phyloP scores from a whole-genome alignment of 2,329 filamentous ascomycete species.

The Fusarium oligoseptatum region DNA sequence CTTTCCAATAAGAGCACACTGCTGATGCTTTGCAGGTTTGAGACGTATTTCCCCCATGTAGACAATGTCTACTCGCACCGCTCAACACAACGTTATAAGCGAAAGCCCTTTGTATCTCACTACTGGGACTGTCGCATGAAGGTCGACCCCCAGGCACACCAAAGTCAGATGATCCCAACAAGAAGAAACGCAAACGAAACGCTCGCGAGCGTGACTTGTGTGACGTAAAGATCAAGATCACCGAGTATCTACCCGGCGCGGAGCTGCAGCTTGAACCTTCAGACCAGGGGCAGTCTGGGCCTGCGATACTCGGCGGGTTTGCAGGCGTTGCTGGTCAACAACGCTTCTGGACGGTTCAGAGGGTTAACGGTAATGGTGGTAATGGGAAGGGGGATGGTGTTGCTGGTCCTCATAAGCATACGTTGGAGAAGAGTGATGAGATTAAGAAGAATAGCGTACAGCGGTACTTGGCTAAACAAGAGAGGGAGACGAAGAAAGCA shows the following conservation, averaged over 20 bases:
- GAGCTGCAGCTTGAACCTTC: slow-evolving; percentile 48
- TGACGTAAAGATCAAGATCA: slow-evolving; percentile 89
- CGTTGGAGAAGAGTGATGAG: slow-evolving; percentile 78
- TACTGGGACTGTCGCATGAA: slow-evolving; percentile 90
- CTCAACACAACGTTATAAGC: slow-evolving; percentile 84
- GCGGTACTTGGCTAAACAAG: slow-evolving; percentile 72
- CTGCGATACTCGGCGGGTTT: slow-evolving; percentile 18
- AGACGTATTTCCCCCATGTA: slow-evolving; percentile 85
- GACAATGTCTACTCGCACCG: slow-evolving; percentile 89
- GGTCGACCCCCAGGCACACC: slow-evolving; percentile 81
- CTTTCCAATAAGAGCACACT: neutral
- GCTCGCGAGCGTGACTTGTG: slow-evolving; percentile 84
- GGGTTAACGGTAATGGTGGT: slow-evolving; percentile 81
- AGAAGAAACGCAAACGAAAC: slow-evolving; percentile 84
- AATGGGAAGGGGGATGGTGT: slow-evolving; percentile 80
- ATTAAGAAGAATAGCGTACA: slow-evolving; percentile 86
- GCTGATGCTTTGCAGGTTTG: slow-evolving; percentile 65
- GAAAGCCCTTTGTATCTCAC: slow-evolving; percentile 84
- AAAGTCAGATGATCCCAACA: slow-evolving; percentile 83
- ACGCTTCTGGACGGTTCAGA: slow-evolving; percentile 80
- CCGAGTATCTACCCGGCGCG: slow-evolving; percentile 77
- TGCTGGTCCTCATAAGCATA: slow-evolving; percentile 80
- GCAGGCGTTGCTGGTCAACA: slow-evolving; percentile 56
- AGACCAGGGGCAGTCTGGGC: slow-evolving; percentile 8
- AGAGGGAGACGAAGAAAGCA: slow-evolving; percentile 73